Evolutionary conservation across 495 filamentous ascomycete genomes (phyloP).

Genomic region (Xylaria bambusicola): DNA sequence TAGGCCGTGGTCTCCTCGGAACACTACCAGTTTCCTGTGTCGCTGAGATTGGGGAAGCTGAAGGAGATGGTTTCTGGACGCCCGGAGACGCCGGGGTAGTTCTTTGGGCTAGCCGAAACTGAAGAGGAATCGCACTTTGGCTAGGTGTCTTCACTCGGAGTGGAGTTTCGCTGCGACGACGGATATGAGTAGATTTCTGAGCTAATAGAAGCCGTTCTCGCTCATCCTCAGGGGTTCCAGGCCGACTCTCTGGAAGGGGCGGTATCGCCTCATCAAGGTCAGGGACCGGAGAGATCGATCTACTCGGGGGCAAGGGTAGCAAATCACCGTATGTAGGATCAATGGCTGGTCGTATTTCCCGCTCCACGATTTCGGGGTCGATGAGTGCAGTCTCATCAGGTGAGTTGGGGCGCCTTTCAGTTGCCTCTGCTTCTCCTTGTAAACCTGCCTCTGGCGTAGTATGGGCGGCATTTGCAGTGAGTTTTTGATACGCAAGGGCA

Average conservation of each 20-base stretch:
- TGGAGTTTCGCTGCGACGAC: conserved; percentile 42
- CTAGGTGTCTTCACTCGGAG: conserved; percentile 44
- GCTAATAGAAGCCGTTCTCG: conserved; percentile 27
- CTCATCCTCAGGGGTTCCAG: conserved; percentile 47
- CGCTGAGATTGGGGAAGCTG: conserved; percentile 36
- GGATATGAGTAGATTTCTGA: conserved; percentile 34
- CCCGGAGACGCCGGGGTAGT: conserved; percentile 47
- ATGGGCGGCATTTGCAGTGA: conserved; percentile 45
- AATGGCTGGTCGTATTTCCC: conserved; percentile 56
- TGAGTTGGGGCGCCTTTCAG: conserved; percentile 25
- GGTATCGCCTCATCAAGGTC: conserved; percentile 41
- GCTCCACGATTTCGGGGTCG: conserved; percentile 54
- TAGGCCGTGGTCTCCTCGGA: conserved; percentile 43
- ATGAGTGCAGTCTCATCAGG: conserved; percentile 38
- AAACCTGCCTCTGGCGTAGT: conserved; percentile 30
- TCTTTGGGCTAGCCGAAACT: conserved; percentile 47
- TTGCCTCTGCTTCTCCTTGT: conserved; percentile 18
- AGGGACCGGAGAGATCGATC: conserved; percentile 45
- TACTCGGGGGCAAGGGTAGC: conserved; percentile 56
- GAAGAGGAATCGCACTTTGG: conserved; percentile 53
- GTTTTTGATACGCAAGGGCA: conserved; percentile 44
- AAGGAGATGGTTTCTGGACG: conserved; percentile 38
- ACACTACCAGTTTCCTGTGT: conserved; percentile 32
- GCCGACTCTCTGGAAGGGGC: conserved; percentile 53
- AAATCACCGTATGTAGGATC: conserved; percentile 59